A percentile compares a stretch with the other conserved stretches of the same genome.
These are phyloP conservation scores for Cadophora malorum DNA, from an alignment of 2,329 filamentous ascomycete genomes.

Conservation along the genomic window DNA sequence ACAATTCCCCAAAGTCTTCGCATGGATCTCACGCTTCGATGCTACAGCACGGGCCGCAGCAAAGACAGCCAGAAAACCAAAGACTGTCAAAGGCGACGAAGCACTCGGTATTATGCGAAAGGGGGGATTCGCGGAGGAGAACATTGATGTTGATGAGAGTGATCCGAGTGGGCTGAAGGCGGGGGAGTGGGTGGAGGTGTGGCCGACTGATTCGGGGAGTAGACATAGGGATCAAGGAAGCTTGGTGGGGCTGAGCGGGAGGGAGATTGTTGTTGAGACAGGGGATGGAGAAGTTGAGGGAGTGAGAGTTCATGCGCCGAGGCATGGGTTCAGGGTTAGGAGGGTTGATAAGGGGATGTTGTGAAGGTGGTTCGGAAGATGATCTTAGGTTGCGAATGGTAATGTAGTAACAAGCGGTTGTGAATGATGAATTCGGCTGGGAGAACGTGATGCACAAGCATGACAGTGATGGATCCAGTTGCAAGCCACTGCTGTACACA, in stretches of 20 bases:
- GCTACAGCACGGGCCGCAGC: slow-evolving; percentile 53
- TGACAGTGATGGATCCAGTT: too few species aligned
- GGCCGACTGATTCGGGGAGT: slow-evolving; percentile 67
- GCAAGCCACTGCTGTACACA: too few species aligned
- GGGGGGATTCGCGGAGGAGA: slow-evolving; percentile 54
- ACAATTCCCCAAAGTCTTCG: slow-evolving; percentile 64
- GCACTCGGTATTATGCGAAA: slow-evolving; percentile 56
- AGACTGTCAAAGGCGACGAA: slow-evolving; percentile 58
- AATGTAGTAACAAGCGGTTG: not conserved
- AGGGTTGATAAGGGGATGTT: slow-evolving; percentile 26
- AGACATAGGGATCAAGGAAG: slow-evolving; percentile 63
- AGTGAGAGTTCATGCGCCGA: slow-evolving; percentile 65
- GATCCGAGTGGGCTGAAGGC: slow-evolving; percentile 61
- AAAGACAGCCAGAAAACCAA: slow-evolving; percentile 47
- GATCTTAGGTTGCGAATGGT: not conserved
- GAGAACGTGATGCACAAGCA: too few species aligned
- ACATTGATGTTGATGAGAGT: slow-evolving; percentile 51
- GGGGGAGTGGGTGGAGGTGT: slow-evolving; percentile 61
- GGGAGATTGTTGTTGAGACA: slow-evolving; percentile 65
- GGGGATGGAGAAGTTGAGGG: slow-evolving; percentile 49
- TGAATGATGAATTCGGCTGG: too few species aligned
- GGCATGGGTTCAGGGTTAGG: slow-evolving; percentile 61
- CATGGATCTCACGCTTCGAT: slow-evolving; percentile 70
- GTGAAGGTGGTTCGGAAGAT: slow-evolving; percentile 16
- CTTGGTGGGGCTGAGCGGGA: slow-evolving; percentile 57